Base-by-base conservation (phyloP, 1,139 yeast genomes). In the Sugiyamaella pinicola region DNA sequence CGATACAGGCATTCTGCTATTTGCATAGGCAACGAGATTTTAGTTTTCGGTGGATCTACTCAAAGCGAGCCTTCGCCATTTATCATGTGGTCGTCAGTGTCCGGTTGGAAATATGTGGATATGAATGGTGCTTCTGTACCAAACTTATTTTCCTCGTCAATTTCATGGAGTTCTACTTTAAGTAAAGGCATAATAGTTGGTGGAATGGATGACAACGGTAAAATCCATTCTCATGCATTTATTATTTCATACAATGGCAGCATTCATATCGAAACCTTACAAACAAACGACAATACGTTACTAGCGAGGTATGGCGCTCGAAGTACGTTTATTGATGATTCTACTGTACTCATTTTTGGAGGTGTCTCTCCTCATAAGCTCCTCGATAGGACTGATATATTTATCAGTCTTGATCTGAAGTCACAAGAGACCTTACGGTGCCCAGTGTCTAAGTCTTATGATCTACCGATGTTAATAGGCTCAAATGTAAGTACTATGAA, bases 391-490 rank as follows among this genome's bases (percentile, higher is more conserved):
- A 42, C 61, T 9, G 74, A 72, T 28, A 69, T 77, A 5, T 64
- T 81, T 17, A 58, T 81, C 1, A 59, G 68, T n/a, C 60, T 76
- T 19, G 67, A 75, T 52, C 46, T 74, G 0, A 33, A 33, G 0
- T 59, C 60, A 0, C 61, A 59, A 4, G 52, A 39, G 19, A 34
- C 56, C 19, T 17, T 12, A 17, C 35, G 28, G 42, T 4, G 53
- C 74, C 10, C 47, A 15, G 39, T 24, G 29, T 17, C 37, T 5
- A 8, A 15, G 28, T 13, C 38, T 38, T 22, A 28, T 5, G 60
- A 0, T 1, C 72, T 78, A 1, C 86, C 87, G 1, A 70, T 85
- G 57, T 70, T 85, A 24, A 76, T 83, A n/a, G 93, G 93, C 0
- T 80, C 80, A 60, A 79, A 76, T 29, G 51, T 81, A 39, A 69